Conservation (phyloP, 2,329 filamentous ascomycete species). For the Colletotrichum lini region DNA sequence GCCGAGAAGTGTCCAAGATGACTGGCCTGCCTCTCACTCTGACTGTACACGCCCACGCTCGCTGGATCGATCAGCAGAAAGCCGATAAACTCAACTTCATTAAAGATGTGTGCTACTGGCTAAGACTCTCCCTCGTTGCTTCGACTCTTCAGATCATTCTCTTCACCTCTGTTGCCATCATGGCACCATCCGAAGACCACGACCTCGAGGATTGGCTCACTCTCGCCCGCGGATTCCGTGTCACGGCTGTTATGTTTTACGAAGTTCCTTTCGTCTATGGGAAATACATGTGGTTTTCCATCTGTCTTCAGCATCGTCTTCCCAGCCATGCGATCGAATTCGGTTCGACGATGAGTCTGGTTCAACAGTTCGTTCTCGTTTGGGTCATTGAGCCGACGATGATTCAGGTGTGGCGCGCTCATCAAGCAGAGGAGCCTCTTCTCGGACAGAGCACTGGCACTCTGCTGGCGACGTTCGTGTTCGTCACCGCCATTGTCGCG, state of each 20-base stretch:
- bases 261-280: not conserved
- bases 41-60: not conserved
- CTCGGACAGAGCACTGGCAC: slow-evolving; percentile 4
- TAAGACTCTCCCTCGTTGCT: not conserved
- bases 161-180: not conserved
- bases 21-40: not conserved
- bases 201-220: not conserved
- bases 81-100: not conserved
- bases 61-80: not conserved
- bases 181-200: not conserved
- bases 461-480: not conserved
- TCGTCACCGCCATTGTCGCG: not conserved
- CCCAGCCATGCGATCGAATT: not conserved
- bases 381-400: not conserved
- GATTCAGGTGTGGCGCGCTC: slow-evolving; percentile 1
- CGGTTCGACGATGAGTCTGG: not conserved
- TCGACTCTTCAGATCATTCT: not conserved
- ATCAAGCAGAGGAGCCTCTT: not conserved
- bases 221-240: not conserved
- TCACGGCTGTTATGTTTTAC: not conserved
- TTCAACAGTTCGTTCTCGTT: not conserved
- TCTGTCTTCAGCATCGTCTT: not conserved
- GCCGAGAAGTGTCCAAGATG: not conserved
- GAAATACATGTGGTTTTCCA: not conserved
- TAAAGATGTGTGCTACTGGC: not conserved